Evolutionary conservation across 1,284 basidiomycete species (phyloP).

Genomic region (Fomitiporia mediterranea): DNA sequence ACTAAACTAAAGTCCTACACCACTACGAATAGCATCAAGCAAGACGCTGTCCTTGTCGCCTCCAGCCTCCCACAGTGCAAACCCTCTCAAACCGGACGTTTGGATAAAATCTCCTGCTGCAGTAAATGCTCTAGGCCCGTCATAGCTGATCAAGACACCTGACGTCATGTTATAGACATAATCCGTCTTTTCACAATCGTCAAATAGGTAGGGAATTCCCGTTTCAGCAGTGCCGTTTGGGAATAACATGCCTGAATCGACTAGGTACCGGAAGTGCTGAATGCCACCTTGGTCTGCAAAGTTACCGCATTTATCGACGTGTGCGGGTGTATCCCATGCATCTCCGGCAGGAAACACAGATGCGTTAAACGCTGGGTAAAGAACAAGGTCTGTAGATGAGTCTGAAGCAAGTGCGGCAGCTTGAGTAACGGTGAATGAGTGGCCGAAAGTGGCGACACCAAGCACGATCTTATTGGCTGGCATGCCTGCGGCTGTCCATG

Average conservation of each 20-base stretch:
- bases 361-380: conserved; percentile 45
- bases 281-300: conserved; percentile 39
- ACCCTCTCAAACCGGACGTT: conserved; percentile 48
- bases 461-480: conserved; percentile 73
- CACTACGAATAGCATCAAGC: conserved; percentile 43
- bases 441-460: conserved; percentile 76
- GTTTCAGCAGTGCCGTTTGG: conserved; percentile 43
- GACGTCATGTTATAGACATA: conserved; percentile 54
- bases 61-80: conserved; percentile 59
- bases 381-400: conserved; percentile 32
- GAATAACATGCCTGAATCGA: conserved; percentile 49
- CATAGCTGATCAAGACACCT: conserved; percentile 56
- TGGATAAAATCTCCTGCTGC: conserved; percentile 58
- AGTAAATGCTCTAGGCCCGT: conserved; percentile 50
- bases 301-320: conserved; percentile 52
- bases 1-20: conserved; percentile 30
- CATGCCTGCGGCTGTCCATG: conserved; percentile 77
- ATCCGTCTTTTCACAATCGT: conserved; percentile 65
- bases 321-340: conserved; percentile 45
- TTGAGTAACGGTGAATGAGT: conserved; percentile 47
- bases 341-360: conserved; percentile 53
- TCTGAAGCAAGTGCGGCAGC: conserved; percentile 36
- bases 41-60: conserved; percentile 56
- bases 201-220: conserved; percentile 49
- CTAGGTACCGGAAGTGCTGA: conserved; percentile 57